A percentile compares a stretch with the other conserved stretches of the same genome.
phyloP scores from a whole-genome alignment of 2,329 filamentous ascomycete genomes.

The Sporothrix inflata region DNA sequence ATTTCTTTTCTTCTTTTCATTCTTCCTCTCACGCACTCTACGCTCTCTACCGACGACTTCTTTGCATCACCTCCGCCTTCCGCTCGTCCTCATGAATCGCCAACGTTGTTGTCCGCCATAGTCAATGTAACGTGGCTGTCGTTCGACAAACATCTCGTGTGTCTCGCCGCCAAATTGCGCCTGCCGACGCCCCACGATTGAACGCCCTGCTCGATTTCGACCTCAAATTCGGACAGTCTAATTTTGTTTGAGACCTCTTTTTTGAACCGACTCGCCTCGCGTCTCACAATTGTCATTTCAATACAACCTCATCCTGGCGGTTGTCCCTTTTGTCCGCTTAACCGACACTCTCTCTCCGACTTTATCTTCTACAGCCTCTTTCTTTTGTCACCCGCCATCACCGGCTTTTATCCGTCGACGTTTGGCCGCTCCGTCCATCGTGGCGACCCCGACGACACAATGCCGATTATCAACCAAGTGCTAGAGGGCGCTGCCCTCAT shows the following conservation, averaged over 20 bases:
- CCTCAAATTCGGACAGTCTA: neutral
- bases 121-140: constrained; percentile 12
- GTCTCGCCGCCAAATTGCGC: neutral
- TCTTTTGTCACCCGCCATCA: neutral
- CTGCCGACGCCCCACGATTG: neutral
- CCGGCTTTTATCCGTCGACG: neutral
- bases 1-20: neutral
- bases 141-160: neutral
- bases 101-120: neutral
- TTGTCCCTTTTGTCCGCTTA: neutral
- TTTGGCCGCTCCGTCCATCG: neutral
- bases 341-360: neutral
- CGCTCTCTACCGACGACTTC: neutral
- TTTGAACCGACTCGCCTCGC: neutral
- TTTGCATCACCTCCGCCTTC: neutral
- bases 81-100: constrained; percentile 20
- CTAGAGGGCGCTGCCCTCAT: constrained; percentile 38
- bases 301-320: neutral
- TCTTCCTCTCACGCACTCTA: too few species aligned
- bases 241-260: constrained; percentile 14
- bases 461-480: constrained; percentile 38
- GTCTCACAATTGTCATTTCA: constrained; percentile 9
- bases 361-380: too few species aligned
- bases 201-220: neutral
- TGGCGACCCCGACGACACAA: constrained; percentile 27